Evolutionary conservation across 2,329 filamentous ascomycete genomes (phyloP).

Genomic region (Reticulascus tulasneorum): DNA sequence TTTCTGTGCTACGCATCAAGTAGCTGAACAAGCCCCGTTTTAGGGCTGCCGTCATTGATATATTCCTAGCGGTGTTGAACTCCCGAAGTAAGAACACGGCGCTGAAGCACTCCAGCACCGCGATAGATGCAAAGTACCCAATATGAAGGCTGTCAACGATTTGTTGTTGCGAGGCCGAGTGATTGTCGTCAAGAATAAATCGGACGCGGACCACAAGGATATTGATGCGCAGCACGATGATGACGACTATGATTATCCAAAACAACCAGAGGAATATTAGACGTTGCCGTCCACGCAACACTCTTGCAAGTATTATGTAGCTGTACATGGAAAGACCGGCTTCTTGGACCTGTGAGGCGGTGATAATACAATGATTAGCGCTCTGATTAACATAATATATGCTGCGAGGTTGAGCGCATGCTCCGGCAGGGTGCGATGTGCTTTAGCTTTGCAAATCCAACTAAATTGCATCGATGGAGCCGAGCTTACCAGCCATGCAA

Average conservation of each 20-base stretch:
- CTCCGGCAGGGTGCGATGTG: too few species aligned
- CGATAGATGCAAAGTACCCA: constrained; percentile 37
- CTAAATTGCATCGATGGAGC: background rate
- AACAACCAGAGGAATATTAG: constrained; percentile 48
- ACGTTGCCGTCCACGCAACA: constrained; percentile 39
- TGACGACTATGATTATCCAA: constrained; percentile 52
- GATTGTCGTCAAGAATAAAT: constrained; percentile 22
- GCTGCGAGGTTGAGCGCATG: too few species aligned
- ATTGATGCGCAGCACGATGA: constrained; percentile 42
- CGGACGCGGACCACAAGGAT: constrained; percentile 28
- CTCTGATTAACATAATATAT: too few species aligned
- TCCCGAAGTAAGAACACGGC: constrained; percentile 34
- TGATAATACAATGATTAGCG: too few species aligned
- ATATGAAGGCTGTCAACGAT: constrained; percentile 35
- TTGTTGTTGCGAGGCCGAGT: constrained; percentile 22
- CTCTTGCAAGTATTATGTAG: constrained; percentile 47
- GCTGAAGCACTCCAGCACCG: constrained; percentile 34
- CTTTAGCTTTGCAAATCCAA: too few species aligned
- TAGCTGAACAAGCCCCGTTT: constrained; percentile 30
- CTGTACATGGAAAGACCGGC: constrained; percentile 43
- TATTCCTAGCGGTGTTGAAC: constrained; percentile 28
- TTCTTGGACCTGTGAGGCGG: constrained; percentile 38
- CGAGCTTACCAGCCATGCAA: constrained; percentile 38
- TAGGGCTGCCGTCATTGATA: constrained; percentile 24
- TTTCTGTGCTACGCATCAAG: constrained; percentile 35